A percentile compares a stretch with the other conserved stretches of the same genome.
These are phyloP conservation scores for Coniferiporia weirii DNA, from an alignment of 1,284 basidiomycete genomes.

Conservation along the genomic window DNA sequence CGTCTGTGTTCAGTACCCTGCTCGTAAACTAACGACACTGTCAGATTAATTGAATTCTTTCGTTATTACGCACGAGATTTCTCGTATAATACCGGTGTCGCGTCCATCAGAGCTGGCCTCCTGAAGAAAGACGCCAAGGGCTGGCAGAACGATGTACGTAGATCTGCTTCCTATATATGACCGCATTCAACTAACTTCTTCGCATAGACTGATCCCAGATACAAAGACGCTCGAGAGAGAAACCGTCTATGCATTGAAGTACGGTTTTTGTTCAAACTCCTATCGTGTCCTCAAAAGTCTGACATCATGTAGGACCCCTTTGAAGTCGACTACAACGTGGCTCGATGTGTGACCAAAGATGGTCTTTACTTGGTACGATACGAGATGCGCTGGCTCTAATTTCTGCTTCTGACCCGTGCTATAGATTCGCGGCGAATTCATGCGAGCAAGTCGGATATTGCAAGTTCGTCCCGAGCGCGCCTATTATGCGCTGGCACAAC, in stretches of 20 bases:
- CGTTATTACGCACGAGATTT: constrained; percentile 95
- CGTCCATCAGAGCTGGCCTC: constrained; percentile 86
- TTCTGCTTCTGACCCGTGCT: neutral
- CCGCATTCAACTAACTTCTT: constrained; percentile 36
- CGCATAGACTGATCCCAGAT: constrained; percentile 31
- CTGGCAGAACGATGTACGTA: constrained; percentile 86
- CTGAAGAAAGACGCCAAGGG: constrained; percentile 89
- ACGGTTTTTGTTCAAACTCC: constrained; percentile 19
- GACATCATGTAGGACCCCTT: constrained; percentile 77
- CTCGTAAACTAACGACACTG: constrained; percentile 8
- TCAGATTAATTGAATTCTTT: constrained; percentile 94
- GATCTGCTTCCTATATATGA: constrained; percentile 1
- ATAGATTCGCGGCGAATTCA: constrained; percentile 96
- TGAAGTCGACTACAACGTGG: constrained; percentile 92
- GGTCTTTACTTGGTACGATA: constrained; percentile 83
- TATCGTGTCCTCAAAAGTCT: constrained; percentile 8
- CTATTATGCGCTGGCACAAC: constrained; percentile 71
- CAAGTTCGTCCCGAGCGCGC: constrained; percentile 76
- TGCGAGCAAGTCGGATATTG: constrained; percentile 88
- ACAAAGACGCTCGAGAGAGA: constrained; percentile 77
- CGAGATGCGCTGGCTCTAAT: neutral
- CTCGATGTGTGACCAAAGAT: constrained; percentile 93
- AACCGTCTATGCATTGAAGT: constrained; percentile 95
- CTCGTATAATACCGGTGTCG: constrained; percentile 85
- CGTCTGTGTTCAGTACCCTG: constrained; percentile 18